Evolutionary conservation across 139 green algal genomes (phyloP), one percentile per base, ranked within the genome.

Genomic region (Auxenochlorella protothecoides): DNA sequence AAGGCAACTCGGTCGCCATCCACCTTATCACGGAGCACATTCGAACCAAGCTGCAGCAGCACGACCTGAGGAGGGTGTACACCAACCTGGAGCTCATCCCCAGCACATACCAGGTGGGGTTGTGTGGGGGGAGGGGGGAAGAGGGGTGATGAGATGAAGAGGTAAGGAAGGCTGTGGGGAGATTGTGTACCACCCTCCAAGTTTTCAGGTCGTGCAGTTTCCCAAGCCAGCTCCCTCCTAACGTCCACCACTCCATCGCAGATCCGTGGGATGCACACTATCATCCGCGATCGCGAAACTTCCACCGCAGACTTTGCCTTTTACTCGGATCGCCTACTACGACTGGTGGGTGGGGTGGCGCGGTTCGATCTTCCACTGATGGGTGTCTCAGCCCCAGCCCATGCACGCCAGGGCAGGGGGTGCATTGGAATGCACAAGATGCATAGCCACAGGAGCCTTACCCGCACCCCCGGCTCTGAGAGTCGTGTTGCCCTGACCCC

Each of bases 1-100:
- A 91, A 9, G 82, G 90, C 74, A 96, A 96, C 79, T n/a, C 89
- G 8, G 93, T 97, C 65, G 94, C 94, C 6, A 96, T 98, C 53
- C 91, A 97, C 79, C 86, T 98, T 65, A 98, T 98, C 87, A 93
- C 91, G 51, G 83, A 98, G 79, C 92, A 98, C 83, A 97, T 98
- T 76, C 83, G 81, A 16, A 85, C 85, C 73, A 97, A 98, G 83
- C 89, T 98, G 62, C 85, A 90, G 68, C 88, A 94, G 81, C 91
- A 93, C 68, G 91, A 97, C 72, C 80, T 98, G 74, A 75, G 88
- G 16, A 82, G 92, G 51, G 90, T 96, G 70, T 97, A 96, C 83
- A 80, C 80, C 71, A 93, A 95, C 76, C 79, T 97, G 53, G 83
- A 96, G 72, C 83, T 98, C 70, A 89, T 97, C 16, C 90, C 90